phyloP scores from a whole-genome alignment of 208 protist genomes.

The Leptomonas pyrrhocoris region DNA sequence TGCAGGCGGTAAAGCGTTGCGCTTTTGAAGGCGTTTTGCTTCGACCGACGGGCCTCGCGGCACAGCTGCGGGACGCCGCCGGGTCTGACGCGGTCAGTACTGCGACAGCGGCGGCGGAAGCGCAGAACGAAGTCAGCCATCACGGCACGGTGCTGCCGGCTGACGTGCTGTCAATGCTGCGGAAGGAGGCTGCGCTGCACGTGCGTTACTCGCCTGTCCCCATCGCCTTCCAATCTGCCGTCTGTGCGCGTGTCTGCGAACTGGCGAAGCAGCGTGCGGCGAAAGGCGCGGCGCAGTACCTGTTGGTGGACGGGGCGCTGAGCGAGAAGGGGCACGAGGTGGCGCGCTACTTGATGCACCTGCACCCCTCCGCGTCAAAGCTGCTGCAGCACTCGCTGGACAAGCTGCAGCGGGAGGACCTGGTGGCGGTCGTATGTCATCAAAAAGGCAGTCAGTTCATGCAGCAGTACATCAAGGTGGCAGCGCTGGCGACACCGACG shows the following conservation, averaged over 20 bases:
- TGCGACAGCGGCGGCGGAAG: not conserved
- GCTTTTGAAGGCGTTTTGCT: conserved; percentile 45
- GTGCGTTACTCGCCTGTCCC: conserved; percentile 66
- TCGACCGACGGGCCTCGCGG: not conserved
- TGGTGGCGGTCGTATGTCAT: conserved; percentile 48
- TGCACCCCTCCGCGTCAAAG: conserved; percentile 58
- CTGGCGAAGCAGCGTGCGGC: conserved; percentile 35
- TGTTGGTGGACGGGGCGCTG: conserved; percentile 64
- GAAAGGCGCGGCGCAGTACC: conserved; percentile 67
- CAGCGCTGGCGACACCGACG: conserved; percentile 16
- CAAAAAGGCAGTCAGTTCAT: conserved; percentile 74
- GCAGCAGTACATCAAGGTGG: conserved; percentile 78
- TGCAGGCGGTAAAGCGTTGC: conserved; percentile 72
- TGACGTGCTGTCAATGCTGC: conserved; percentile 55
- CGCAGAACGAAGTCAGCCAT: conserved; percentile 33
- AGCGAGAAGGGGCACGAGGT: conserved; percentile 70
- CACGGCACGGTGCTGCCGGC: conserved; percentile 47
- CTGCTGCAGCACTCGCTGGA: conserved; percentile 73
- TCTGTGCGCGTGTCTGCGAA: conserved; percentile 51
- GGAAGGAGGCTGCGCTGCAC: conserved; percentile 47
- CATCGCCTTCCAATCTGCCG: conserved; percentile 45
- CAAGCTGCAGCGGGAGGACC: conserved; percentile 64
- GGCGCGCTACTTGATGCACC: conserved; percentile 71
- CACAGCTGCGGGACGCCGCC: not conserved
- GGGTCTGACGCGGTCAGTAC: not conserved